phyloP scores from a whole-genome alignment of 441 rosid species.

The Euphorbia celastroides region DNA sequence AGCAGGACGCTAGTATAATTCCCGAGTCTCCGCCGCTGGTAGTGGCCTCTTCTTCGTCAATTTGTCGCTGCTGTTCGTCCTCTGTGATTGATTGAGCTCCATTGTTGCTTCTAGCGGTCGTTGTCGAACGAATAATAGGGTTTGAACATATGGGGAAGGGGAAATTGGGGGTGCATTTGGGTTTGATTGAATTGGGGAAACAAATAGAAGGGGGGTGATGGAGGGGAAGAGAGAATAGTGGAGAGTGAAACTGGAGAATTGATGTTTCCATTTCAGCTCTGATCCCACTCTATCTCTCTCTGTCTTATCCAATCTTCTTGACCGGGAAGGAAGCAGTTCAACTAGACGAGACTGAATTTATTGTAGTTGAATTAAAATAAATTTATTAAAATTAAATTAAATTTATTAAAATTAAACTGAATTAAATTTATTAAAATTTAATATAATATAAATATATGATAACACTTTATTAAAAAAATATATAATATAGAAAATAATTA shows the following conservation, averaged over 20 bases:
- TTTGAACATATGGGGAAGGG: background rate
- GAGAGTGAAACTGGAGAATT: background rate
- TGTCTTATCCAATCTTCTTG: background rate
- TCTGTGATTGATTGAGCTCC: background rate
- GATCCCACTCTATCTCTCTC: background rate
- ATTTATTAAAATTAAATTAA: too few relatives aligned
- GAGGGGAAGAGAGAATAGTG: background rate
- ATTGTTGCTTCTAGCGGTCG: background rate
- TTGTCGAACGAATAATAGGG: background rate
- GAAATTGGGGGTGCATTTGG: background rate
- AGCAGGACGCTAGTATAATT: slow-evolving; percentile 51
- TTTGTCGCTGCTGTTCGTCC: background rate
- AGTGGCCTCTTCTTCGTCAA: background rate
- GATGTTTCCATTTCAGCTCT: slow-evolving; percentile 1
- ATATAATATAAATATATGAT: too few relatives aligned
- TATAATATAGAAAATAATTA: too few relatives aligned
- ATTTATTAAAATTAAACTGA: too few relatives aligned
- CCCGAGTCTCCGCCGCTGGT: slow-evolving; percentile 19
- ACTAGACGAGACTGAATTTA: too few relatives aligned
- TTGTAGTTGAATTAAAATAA: too few relatives aligned
- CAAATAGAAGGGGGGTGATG: background rate
- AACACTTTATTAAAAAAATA: too few relatives aligned
- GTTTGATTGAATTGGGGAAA: background rate
- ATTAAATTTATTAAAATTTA: too few relatives aligned
- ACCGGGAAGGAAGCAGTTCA: too few relatives aligned